Percentiles rank a stretch among this genome's conserved stretches.
Evolutionary conservation across 1,284 basidiomycete species (phyloP).

Genomic region (Laetiporus sulphureus): DNA sequence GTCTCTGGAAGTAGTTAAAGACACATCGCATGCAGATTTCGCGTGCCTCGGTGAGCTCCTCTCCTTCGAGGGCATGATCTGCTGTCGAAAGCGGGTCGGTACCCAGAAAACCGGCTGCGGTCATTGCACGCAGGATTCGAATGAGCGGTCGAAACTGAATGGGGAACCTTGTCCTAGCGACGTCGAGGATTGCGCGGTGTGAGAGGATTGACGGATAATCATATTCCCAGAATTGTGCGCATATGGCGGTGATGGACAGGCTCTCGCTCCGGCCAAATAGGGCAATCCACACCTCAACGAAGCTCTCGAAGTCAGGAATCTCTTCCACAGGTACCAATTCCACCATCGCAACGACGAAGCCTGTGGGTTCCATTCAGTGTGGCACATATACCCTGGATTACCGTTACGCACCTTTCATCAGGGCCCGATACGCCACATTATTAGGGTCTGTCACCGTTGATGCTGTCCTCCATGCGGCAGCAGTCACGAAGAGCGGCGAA

Average conservation of each 20-base stretch:
- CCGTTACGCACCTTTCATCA: conserved; percentile 79
- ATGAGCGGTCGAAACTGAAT: conserved; percentile 68
- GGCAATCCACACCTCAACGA: conserved; percentile 75
- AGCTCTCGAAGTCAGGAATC: conserved; percentile 62
- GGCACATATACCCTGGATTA: conserved; percentile 1
- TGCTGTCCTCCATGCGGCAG: conserved; percentile 57
- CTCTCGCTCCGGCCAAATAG: conserved; percentile 77
- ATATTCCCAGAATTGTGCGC: conserved; percentile 70
- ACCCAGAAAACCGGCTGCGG: conserved; percentile 63
- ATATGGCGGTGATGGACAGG: conserved; percentile 61
- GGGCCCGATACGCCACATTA: conserved; percentile 74
- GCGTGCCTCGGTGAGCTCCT: conserved; percentile 32
- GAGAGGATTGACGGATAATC: conserved; percentile 57
- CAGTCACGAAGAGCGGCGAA: conserved; percentile 70
- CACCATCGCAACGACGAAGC: conserved; percentile 63
- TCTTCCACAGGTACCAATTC: conserved; percentile 71
- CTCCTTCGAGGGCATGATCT: conserved; percentile 35
- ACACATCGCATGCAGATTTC: conserved; percentile 58
- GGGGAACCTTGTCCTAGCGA: conserved; percentile 75
- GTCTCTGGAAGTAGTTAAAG: conserved; percentile 64
- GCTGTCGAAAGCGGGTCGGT: conserved; percentile 55
- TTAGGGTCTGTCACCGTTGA: conserved; percentile 74
- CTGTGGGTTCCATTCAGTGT: conserved; percentile 28
- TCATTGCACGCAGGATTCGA: conserved; percentile 71
- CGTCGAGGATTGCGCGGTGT: conserved; percentile 73